Evolutionary conservation across 805 yeast species (phyloP), one percentile per base, ranked within the genome.

Genomic region (Candida orba): DNA sequence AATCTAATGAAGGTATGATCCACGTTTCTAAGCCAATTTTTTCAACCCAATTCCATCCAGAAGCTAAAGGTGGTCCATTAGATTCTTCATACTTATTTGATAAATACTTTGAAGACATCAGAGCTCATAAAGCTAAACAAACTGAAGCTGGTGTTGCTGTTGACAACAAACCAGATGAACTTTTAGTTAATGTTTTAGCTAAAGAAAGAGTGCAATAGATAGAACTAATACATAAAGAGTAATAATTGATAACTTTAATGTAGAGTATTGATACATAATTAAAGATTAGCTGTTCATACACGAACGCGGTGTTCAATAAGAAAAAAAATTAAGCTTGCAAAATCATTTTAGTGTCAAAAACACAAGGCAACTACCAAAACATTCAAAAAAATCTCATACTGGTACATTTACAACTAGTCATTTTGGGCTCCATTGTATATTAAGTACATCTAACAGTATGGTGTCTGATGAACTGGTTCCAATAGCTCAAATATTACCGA

Each of bases 41-140:
- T 69, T 87, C 96, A 33, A 88, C 96, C 3, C 99, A 93, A 67
- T 93, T 93, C 76, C 99, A 93, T 65, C 99, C 99, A 39, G 99
- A 93, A 68, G 98, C 99, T 45, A 91, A 89, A 70, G 98, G 99
- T 57, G 99, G 99, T 55, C 99, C 99, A 46, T 75, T 84, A 58
- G 99, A 93, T 66, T 85, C 96, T 13, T 76, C 88, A 3, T 87
- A 79, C 68, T 72, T 93, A 65, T 93, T 93, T 56, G 98, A 93
- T 72, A 87, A 81, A 65, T 93, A 86, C 68, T 80, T 93, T 56
- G 76, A 71, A 33, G 73, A 82, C 58, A 81, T 93, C 51, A 72
- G 69, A 38, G 67, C 66, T 38, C 88, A 76, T 72, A 75, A 72
- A 59, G 62, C 60, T 41, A 59, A 64, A 42, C 66, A 66, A 56